Evolutionary conservation across 2,329 filamentous ascomycete genomes (phyloP), one percentile per base, ranked within the genome.

Genomic region (Teratosphaeria zuluensis): DNA sequence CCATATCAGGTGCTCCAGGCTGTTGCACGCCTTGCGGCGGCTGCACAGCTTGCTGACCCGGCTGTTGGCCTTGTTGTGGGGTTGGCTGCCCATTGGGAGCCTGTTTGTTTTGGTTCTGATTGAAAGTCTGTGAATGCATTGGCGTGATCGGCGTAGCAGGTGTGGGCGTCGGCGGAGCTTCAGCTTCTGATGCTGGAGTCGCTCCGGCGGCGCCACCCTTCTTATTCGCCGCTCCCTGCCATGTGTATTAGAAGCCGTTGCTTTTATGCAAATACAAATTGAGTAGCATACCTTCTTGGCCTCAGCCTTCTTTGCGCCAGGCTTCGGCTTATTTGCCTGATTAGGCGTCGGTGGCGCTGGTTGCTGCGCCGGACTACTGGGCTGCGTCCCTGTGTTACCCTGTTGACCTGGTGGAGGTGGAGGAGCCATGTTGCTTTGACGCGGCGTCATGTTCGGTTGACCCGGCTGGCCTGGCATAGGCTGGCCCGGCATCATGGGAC

Each of bases 311-410:
- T 92, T 92, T 73, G 61, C 62, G 64, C 90, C 91, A 1, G 88
- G 87, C 35, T 83, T 85, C 3, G 86, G 74, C 77, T 92, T 92
- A 69, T 85, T 86, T 1, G 78, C 73, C 69, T 90, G 87, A 56
- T 84, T 85, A 1, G 89, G 89, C 3, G 89, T 94, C 1, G 89
- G 89, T 0, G 89, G 89, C 38, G 86, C 87, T 53, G 75, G 70
- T 30, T 73, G 72, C 61, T 76, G 75, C 38, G 74, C 73, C 19
- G 78, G 78, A 59, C 77, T 79, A 55, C 77, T 77, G 16, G 76
- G 76, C 56, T 79, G 75, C 11, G 76, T 75, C 31, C 75, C 66
- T 38, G 71, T 69, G 55, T 74, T 72, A 55, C 74, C 73, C n/a
- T 74, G 69, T 1, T 74, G 74, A 14, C 77, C 76, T 38, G 77